Evolutionary conservation across 352 stramenopile genomes (phyloP).

Genomic region (Globisporangium canariense): DNA sequence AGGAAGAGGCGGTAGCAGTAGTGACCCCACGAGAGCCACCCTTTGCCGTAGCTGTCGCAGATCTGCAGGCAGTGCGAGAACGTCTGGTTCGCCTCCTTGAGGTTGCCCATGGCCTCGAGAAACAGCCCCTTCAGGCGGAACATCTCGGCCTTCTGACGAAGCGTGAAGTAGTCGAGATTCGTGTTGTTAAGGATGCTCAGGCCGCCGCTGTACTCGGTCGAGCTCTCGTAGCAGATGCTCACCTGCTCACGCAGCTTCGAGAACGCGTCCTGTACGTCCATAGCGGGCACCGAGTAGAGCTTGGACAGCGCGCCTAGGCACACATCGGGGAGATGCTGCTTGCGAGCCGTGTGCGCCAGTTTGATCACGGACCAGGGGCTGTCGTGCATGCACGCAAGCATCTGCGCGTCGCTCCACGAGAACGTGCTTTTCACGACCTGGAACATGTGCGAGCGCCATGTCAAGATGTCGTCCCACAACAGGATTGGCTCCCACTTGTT

Average conservation of each 20-base stretch:
- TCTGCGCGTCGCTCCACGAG: slow-evolving; percentile 83
- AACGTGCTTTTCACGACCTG: slow-evolving; percentile 88
- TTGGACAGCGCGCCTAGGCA: slow-evolving; percentile 83
- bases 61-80: slow-evolving; percentile 92
- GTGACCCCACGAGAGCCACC: slow-evolving; percentile 94
- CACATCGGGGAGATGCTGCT: slow-evolving; percentile 88
- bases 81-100: slow-evolving; percentile 83
- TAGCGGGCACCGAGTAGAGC: slow-evolving; percentile 84
- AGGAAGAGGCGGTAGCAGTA: slow-evolving; percentile 89
- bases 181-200: slow-evolving; percentile 93
- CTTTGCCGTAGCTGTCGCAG: slow-evolving; percentile 90
- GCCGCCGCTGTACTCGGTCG: slow-evolving; percentile 82
- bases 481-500: slow-evolving; percentile 93
- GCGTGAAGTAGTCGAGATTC: slow-evolving; percentile 91
- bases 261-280: slow-evolving; percentile 93
- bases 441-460: slow-evolving; percentile 93
- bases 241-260: slow-evolving; percentile 92
- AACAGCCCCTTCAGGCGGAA: slow-evolving; percentile 92
- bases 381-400: slow-evolving; percentile 90
- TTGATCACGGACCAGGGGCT: slow-evolving; percentile 92
- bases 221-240: slow-evolving; percentile 90
- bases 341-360: slow-evolving; percentile 86
- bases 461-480: slow-evolving; percentile 92
- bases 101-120: slow-evolving; percentile 75
- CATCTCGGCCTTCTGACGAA: slow-evolving; percentile 91